These are phyloP conservation scores for Daedaleopsis sinensis DNA, from an alignment of 768 basidiomycete species.

Conservation along the genomic window DNA sequence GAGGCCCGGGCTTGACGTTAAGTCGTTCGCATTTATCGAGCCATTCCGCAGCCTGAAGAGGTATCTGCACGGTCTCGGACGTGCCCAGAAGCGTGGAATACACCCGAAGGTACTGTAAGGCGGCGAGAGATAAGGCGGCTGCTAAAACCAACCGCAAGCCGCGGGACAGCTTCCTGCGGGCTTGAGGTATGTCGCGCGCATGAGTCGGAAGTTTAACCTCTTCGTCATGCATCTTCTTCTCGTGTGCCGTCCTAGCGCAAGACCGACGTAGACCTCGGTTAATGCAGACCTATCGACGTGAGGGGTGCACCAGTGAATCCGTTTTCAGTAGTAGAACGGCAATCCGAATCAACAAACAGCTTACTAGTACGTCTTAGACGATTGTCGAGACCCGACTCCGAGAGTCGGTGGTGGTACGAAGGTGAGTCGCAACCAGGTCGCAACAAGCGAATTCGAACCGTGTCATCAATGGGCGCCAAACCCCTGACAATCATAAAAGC, in stretches of 20 bases:
- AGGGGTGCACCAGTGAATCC: too few species aligned
- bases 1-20: conserved; percentile 44
- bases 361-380: too few species aligned
- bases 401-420: too few species aligned
- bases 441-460: background rate
- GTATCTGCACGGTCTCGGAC: conserved; percentile 8
- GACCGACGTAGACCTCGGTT: background rate
- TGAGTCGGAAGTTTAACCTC: background rate
- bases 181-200: background rate
- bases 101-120: background rate
- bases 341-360: too few species aligned
- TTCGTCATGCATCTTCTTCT: background rate
- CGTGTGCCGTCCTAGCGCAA: background rate
- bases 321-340: too few species aligned
- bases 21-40: conserved; percentile 49
- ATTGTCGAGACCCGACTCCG: too few species aligned
- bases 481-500: too few species aligned
- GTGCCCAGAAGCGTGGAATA: background rate
- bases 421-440: background rate
- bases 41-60: conserved; percentile 33
- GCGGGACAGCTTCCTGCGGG: background rate
- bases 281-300: too few species aligned
- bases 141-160: background rate
- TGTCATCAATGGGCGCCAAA: background rate
- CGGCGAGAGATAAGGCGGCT: conserved; percentile 2